These are phyloP conservation scores for Ganoderma lingzhi DNA, from an alignment of 1,284 basidiomycete species.

Conservation along the genomic window DNA sequence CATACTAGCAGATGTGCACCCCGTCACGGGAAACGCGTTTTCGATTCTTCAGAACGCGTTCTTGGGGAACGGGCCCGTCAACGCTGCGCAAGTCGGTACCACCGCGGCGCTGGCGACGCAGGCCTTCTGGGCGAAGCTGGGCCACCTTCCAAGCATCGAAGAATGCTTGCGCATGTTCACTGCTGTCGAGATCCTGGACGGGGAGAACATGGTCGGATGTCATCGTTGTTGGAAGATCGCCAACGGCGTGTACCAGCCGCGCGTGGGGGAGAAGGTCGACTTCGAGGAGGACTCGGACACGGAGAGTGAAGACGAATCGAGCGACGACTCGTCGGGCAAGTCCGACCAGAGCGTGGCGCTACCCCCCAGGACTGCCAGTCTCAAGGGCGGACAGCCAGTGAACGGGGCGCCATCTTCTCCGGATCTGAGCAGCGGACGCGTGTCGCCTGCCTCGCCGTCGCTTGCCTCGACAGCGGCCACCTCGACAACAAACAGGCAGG, in stretches of 20 bases:
- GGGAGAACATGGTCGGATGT: conserved; percentile 94
- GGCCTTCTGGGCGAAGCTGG: conserved; percentile 58
- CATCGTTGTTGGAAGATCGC: conserved; percentile 91
- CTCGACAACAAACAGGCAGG: conserved; percentile 32
- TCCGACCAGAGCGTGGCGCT: conserved; percentile 29
- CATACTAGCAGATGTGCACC: conserved; percentile 68
- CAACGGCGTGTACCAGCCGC: conserved; percentile 62
- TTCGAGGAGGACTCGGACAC: conserved; percentile 47
- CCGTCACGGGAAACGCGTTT: conserved; percentile 48
- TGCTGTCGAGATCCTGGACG: conserved; percentile 89
- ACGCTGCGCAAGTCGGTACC: conserved; percentile 21
- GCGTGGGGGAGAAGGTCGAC: conserved; percentile 40
- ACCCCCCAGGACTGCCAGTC: conserved; percentile 10
- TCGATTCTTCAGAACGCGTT: conserved; percentile 50
- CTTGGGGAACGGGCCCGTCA: conserved; percentile 17
- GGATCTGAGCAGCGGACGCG: conserved; percentile 32
- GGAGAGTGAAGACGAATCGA: conserved; percentile 35
- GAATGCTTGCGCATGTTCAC: conserved; percentile 89
- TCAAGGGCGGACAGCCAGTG: conserved; percentile 10
- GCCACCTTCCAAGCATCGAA: conserved; percentile 64
- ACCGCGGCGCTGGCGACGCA: conserved; percentile 40
- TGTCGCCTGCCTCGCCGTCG: conserved; percentile 43
- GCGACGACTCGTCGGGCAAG: conserved; percentile 16
- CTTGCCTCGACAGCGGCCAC: conserved; percentile 34
- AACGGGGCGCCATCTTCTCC: conserved; percentile 31